Conservation (phyloP, 352 stramenopile species). For the Phytophthora hybrid region DNA sequence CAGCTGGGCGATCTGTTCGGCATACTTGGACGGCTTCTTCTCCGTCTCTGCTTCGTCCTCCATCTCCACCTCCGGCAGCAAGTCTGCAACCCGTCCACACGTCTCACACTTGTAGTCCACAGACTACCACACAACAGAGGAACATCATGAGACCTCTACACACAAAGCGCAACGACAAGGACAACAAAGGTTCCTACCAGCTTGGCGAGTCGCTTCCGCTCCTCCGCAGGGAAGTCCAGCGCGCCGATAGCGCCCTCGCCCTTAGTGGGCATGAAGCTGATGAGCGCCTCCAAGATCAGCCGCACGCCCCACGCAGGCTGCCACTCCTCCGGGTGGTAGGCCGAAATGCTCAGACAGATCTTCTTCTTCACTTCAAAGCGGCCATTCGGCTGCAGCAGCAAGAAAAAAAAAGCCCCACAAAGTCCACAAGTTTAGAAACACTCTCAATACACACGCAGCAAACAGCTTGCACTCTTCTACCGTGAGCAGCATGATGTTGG, state of each 20-base stretch:
- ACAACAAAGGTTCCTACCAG: conserved; percentile 44
- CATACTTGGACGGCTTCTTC: conserved; percentile 74
- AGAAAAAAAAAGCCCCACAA: background rate
- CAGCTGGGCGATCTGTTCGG: conserved; percentile 81
- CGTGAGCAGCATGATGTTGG: conserved; percentile 98
- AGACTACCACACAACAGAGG: conserved; percentile 50
- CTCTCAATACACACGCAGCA: no score
- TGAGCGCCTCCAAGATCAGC: conserved; percentile 98
- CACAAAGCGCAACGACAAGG: background rate
- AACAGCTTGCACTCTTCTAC: conserved; percentile 29
- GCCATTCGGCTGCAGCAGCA: conserved; percentile 86
- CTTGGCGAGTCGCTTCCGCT: conserved; percentile 68
- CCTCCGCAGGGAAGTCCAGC: conserved; percentile 76
- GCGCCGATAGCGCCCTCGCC: conserved; percentile 86
- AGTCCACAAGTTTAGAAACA: no score
- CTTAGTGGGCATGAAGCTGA: conserved; percentile 97
- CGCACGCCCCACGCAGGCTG: conserved; percentile 95
- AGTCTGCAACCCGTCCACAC: conserved; percentile 69
- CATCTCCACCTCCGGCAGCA: conserved; percentile 66
- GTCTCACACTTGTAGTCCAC: conserved; percentile 81
- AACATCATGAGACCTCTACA: background rate
- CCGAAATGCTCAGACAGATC: conserved; percentile 98
- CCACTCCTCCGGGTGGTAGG: conserved; percentile 98
- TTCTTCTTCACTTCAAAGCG: conserved; percentile 98
- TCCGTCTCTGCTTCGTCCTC: conserved; percentile 28